Percentiles rank a stretch among this genome's conserved stretches.
These are phyloP conservation scores for Angomonas deanei DNA, from an alignment of 208 protist genomes.

Conservation along the genomic window DNA sequence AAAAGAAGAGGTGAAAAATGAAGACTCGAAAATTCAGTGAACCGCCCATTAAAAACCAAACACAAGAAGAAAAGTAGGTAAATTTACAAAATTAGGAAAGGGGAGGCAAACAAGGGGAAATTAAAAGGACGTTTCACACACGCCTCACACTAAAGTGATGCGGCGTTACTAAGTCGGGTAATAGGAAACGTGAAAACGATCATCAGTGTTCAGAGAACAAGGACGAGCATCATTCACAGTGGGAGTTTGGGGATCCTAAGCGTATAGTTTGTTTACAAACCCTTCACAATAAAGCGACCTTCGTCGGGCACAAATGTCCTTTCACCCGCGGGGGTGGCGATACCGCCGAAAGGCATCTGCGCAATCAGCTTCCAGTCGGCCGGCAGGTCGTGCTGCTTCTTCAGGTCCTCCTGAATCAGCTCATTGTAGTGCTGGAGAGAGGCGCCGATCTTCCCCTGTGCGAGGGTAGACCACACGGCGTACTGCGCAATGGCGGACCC, in stretches of 20 bases:
- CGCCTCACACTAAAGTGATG: too few relatives aligned
- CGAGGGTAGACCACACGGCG: slow-evolving; percentile 49
- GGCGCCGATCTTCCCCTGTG: slow-evolving; percentile 30
- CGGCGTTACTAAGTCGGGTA: too few relatives aligned
- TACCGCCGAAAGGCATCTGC: slow-evolving; percentile 58
- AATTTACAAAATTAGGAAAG: too few relatives aligned
- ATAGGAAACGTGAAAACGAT: too few relatives aligned
- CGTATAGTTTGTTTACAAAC: too few relatives aligned
- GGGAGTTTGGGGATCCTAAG: too few relatives aligned
- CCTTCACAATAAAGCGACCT: slow-evolving; percentile 16
- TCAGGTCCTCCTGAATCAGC: slow-evolving; percentile 31
- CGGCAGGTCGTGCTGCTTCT: slow-evolving; percentile 25
- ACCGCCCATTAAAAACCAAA: background rate
- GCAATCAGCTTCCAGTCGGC: slow-evolving; percentile 38
- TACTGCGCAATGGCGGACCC: slow-evolving; percentile 44
- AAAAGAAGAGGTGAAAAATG: slow-evolving; percentile 1
- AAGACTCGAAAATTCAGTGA: background rate
- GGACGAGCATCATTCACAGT: too few relatives aligned
- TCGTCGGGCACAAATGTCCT: slow-evolving; percentile 33
- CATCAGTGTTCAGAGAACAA: too few relatives aligned
- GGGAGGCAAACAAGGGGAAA: too few relatives aligned
- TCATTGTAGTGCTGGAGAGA: slow-evolving; percentile 52
- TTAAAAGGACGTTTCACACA: too few relatives aligned
- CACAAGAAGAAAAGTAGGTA: background rate
- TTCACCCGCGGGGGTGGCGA: slow-evolving; percentile 26